Evolutionary conservation across 2,329 filamentous ascomycete genomes (phyloP).

Genomic region (Verticillium zaregamsianum): DNA sequence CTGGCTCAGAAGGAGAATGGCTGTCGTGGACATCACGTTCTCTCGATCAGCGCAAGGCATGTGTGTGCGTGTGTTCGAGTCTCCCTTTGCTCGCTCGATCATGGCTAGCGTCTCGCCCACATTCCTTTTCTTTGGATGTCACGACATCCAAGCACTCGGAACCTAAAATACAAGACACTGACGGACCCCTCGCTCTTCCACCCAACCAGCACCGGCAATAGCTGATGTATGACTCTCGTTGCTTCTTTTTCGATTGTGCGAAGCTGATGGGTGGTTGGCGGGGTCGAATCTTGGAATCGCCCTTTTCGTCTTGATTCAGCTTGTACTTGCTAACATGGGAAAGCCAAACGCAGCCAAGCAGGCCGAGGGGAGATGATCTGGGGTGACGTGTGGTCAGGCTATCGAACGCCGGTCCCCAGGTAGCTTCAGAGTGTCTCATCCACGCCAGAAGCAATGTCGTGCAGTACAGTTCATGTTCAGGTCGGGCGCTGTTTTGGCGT

Average conservation of each 20-base stretch:
- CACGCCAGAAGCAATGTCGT: background rate
- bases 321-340: background rate
- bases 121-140: background rate
- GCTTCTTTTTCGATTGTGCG: background rate
- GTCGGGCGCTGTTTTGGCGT: background rate
- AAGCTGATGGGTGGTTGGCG: background rate
- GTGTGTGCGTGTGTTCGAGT: background rate
- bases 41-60: background rate
- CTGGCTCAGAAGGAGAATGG: background rate
- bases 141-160: background rate
- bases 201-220: background rate
- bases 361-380: background rate
- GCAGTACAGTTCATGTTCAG: background rate
- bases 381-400: background rate
- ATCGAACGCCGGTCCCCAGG: background rate
- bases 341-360: background rate
- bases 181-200: background rate
- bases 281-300: background rate
- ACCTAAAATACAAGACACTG: background rate
- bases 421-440: background rate
- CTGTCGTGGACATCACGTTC: background rate
- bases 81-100: background rate
- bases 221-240: background rate
- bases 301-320: background rate
- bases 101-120: background rate